Evolutionary conservation across 495 filamentous ascomycete genomes (phyloP).

Genomic region (Baudoinia panamericana): DNA sequence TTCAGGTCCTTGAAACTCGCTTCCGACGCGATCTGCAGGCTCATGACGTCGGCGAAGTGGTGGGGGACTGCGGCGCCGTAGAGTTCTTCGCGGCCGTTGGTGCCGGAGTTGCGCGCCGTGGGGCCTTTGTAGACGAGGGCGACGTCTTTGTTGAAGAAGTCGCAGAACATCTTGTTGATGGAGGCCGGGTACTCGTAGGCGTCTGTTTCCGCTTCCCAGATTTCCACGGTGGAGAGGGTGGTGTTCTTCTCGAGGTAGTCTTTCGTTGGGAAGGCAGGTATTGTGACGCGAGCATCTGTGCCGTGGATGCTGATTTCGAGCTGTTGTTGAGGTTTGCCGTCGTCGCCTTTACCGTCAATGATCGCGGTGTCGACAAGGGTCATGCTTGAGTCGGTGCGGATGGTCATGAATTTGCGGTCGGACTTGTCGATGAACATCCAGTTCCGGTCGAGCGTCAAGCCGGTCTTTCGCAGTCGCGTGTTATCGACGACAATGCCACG

Average conservation of each 20-base stretch:
- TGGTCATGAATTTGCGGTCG: constrained; percentile 31
- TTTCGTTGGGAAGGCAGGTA: constrained; percentile 28
- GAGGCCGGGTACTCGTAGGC: constrained; percentile 22
- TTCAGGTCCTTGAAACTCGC: constrained; percentile 34
- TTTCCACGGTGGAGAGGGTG: constrained; percentile 21
- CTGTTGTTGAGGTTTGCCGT: constrained; percentile 17
- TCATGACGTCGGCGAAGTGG: constrained; percentile 30
- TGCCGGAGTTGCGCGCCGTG: constrained; percentile 18
- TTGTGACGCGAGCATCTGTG: constrained; percentile 16
- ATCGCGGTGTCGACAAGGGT: constrained; percentile 31
- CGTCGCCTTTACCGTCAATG: constrained; percentile 17
- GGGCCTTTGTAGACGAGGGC: constrained; percentile 31
- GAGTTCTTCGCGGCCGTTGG: constrained; percentile 25
- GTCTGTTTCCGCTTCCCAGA: constrained; percentile 29
- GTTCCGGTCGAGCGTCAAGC: constrained; percentile 31
- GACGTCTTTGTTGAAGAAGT: constrained; percentile 28
- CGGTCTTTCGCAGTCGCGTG: constrained; percentile 23
- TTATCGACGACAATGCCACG: constrained; percentile 26
- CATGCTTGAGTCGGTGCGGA: constrained; percentile 28
- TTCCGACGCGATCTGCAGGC: constrained; percentile 28
- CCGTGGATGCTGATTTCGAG: constrained; percentile 21
- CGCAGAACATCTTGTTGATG: constrained; percentile 25
- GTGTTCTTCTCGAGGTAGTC: constrained; percentile 28
- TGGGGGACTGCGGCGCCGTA: constrained; percentile 22
- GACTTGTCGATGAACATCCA: constrained; percentile 33